Evolutionary conservation across 202 grass and related monocot species (phyloP), one percentile per base, ranked within the genome.

Genomic region (Setaria viridis): DNA sequence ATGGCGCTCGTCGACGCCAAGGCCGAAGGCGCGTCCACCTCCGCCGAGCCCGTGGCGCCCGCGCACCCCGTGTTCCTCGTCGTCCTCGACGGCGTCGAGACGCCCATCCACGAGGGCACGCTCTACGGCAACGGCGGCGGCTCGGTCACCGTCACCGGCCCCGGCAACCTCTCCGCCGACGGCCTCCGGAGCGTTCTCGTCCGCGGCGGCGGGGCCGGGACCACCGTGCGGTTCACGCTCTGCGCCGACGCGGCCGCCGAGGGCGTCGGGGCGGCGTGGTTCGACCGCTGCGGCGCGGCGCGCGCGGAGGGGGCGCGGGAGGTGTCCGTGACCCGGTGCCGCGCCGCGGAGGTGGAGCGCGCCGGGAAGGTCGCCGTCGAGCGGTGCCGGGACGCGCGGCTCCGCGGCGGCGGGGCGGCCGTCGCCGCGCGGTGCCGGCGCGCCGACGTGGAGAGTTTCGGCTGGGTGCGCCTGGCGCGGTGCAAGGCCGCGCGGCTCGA

Each of bases 371-470:
- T 92, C 35, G 7, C 68, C 67, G 29, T 90, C 5, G 86, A 94
- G 74, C 69, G 87, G 34, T 94, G 90, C 90, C 59, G 86, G 15
- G 80, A 87, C 53, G 90, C 72, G 48, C 60, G 55, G 11, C 76
- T 86, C 33, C 77, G 85, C 0, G 77, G 88, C 29, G 90, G 90
- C 59, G 87, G 82, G 11, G 69, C 49, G 34, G 35, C 88, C 47
- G 62, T 34, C 2, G 79, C 80, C 2, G 70, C 29, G 51, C 77
- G 87, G 59, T 94, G 93, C 93, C 80, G 83, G 32, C 67, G 84
- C 34, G 82, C 85, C 14, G 76, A 92, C 49, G 71, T 90, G 17
- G 90, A 90, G 69, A 94, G 93, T 79, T 92, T 89, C 71, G 88
- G 88, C 90, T 86, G 80, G 60, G 90, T 85, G 67, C 62, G 62